Evolutionary conservation across 805 yeast genomes (phyloP).

Genomic region (Starmerella riodocensis): DNA sequence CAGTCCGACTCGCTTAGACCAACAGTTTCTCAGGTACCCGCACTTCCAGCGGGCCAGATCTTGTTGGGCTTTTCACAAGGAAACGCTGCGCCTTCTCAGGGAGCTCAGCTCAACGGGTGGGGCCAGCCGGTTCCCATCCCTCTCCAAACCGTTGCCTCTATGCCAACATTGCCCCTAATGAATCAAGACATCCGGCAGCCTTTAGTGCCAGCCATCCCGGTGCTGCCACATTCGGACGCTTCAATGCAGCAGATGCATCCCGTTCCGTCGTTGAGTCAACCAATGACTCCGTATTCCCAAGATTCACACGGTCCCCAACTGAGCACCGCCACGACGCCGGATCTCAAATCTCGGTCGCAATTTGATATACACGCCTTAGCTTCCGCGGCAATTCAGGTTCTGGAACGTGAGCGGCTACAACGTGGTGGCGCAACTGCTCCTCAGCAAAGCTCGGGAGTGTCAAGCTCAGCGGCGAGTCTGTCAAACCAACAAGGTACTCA

Average conservation of each 20-base stretch:
- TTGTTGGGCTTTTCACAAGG: conserved; percentile 4
- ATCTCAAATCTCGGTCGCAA: conserved; percentile 8
- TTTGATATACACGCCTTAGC: conserved; percentile 34
- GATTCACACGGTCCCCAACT: too few relatives aligned
- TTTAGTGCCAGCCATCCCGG: neutral
- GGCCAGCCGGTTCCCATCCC: conserved; percentile 3
- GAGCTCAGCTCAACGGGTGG: neutral
- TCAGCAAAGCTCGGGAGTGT: neutral
- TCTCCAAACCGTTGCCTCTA: neutral
- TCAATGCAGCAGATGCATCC: conserved; percentile 1
- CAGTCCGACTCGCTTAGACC: too few relatives aligned
- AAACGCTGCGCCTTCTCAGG: neutral
- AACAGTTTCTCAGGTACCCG: too few relatives aligned
- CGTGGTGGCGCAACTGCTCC: neutral
- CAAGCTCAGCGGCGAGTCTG: too few relatives aligned
- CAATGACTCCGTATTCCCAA: too few relatives aligned
- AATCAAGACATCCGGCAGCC: neutral
- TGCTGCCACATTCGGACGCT: neutral
- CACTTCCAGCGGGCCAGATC: conserved; percentile 3
- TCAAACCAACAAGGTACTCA: neutral
- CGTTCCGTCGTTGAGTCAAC: too few relatives aligned
- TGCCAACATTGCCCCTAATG: neutral
- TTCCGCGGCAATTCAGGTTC: conserved; percentile 34
- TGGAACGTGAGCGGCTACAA: conserved; percentile 28
- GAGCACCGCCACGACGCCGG: conserved; percentile 7